Conservation (phyloP, 495 filamentous ascomycete species). For the Penicillium canescens region DNA sequence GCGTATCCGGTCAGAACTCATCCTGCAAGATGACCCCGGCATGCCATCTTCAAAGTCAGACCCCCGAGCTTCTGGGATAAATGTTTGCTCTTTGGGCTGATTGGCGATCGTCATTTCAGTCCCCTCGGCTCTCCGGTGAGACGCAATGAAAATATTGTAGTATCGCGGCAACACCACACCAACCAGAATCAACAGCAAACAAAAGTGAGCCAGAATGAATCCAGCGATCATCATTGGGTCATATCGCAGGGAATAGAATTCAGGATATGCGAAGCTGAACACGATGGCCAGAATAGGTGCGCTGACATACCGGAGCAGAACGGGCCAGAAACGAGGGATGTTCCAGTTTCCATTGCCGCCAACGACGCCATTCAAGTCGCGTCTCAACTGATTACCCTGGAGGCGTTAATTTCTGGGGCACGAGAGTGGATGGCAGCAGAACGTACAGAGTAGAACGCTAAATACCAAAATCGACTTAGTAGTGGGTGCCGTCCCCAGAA, state of each 20-base stretch:
- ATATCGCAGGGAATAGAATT: constrained; percentile 35
- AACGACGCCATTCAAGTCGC: constrained; percentile 21
- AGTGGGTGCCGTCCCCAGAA: constrained; percentile 32
- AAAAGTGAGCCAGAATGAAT: constrained; percentile 34
- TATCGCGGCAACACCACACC: constrained; percentile 37
- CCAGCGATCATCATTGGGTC: constrained; percentile 40
- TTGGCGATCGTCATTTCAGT: constrained; percentile 1
- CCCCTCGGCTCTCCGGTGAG: constrained; percentile 26
- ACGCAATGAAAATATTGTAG: constrained; percentile 36
- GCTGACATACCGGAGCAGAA: constrained; percentile 38
- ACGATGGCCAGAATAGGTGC: constrained; percentile 39
- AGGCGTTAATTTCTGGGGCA: not conserved
- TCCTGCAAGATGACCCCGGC: not conserved
- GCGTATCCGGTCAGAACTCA: not conserved
- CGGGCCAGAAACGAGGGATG: constrained; percentile 34
- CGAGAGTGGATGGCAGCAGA: not conserved
- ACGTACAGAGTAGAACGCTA: constrained; percentile 24
- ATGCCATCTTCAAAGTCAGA: not conserved
- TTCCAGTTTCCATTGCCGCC: constrained; percentile 36
- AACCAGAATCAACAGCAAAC: constrained; percentile 25
- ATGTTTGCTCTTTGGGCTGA: not conserved
- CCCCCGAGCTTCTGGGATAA: not conserved
- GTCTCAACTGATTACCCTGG: constrained; percentile 26
- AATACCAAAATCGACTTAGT: constrained; percentile 21
- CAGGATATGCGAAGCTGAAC: constrained; percentile 41